A percentile compares a stretch with the other conserved stretches of the same genome.
phyloP scores from a whole-genome alignment of 148 eudicot species.

The Vaccinium myrtillus region DNA sequence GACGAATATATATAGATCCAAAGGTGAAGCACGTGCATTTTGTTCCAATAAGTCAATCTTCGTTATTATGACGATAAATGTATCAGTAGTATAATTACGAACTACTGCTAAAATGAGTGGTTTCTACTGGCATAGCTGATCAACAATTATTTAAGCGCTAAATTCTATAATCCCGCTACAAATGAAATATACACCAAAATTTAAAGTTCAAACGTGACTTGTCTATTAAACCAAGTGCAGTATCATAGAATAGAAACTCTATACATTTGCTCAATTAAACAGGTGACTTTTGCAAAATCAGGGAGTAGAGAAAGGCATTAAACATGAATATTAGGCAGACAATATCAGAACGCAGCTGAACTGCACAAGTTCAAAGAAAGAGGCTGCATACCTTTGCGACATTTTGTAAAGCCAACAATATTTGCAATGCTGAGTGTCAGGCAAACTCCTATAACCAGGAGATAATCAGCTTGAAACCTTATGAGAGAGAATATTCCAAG shows the following conservation, averaged over 20 bases:
- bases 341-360: slow-evolving; percentile 11
- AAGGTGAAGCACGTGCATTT: not conserved
- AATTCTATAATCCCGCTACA: not conserved
- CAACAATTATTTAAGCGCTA: not conserved
- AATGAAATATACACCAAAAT: not conserved
- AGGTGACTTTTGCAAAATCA: not conserved
- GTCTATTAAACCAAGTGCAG: not conserved
- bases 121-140: not conserved
- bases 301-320: not conserved
- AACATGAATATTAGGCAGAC: not conserved
- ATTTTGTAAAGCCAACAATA: slow-evolving; percentile 90
- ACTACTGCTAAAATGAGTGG: not conserved
- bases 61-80: not conserved
- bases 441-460: slow-evolving; percentile 93
- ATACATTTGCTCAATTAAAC: not conserved
- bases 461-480: slow-evolving; percentile 94
- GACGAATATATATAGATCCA: not conserved
- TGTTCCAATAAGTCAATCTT: not conserved
- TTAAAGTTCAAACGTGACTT: not conserved
- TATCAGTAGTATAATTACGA: not conserved
- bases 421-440: slow-evolving; percentile 90
- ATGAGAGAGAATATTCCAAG: slow-evolving; percentile 89
- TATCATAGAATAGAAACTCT: not conserved
- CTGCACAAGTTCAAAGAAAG: not conserved
- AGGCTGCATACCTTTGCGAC: slow-evolving; percentile 72